These are phyloP conservation scores for Tieghemiomyces parasiticus DNA, from an alignment of 192 early-diverging fungal genomes.

Conservation along the genomic window DNA sequence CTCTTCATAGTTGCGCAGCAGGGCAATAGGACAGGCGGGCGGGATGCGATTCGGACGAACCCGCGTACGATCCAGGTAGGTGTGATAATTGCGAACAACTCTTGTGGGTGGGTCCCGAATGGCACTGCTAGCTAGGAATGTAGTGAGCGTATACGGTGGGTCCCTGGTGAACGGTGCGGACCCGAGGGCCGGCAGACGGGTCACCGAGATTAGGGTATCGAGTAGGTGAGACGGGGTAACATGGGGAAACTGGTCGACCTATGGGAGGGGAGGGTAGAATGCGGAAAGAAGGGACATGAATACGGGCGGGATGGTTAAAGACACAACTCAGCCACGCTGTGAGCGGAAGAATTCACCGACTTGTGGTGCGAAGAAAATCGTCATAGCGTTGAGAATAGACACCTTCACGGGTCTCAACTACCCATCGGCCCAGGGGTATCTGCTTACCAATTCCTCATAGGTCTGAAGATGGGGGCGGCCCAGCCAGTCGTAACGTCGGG, in stretches of 20 bases:
- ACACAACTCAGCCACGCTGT: no score
- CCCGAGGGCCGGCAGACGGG: conserved; percentile 20
- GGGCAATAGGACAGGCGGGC: conserved; percentile 13
- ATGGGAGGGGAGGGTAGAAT: no score
- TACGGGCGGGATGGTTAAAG: no score
- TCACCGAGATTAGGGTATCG: conserved; percentile 16
- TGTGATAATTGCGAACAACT: not conserved
- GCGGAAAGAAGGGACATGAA: no score
- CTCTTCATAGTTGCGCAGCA: conserved; percentile 20
- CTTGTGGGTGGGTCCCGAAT: not conserved
- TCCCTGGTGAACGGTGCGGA: conserved; percentile 19
- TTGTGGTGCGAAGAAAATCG: no score
- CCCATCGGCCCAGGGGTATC: no score
- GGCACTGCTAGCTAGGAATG: not conserved
- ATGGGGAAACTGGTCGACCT: conserved; percentile 15
- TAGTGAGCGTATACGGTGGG: conserved; percentile 16
- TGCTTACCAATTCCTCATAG: conserved; percentile 40
- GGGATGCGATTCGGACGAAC: not conserved
- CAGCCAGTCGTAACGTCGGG: conserved; percentile 52
- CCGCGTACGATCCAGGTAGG: conserved; percentile 13
- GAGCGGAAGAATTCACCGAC: no score
- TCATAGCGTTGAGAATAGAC: no score
- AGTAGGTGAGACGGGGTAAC: conserved; percentile 19
- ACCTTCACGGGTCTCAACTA: no score
- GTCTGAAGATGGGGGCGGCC: conserved; percentile 35